These are phyloP conservation scores for Arthrinium puccinioides DNA, from an alignment of 2,329 filamentous ascomycete genomes.

Conservation along the genomic window DNA sequence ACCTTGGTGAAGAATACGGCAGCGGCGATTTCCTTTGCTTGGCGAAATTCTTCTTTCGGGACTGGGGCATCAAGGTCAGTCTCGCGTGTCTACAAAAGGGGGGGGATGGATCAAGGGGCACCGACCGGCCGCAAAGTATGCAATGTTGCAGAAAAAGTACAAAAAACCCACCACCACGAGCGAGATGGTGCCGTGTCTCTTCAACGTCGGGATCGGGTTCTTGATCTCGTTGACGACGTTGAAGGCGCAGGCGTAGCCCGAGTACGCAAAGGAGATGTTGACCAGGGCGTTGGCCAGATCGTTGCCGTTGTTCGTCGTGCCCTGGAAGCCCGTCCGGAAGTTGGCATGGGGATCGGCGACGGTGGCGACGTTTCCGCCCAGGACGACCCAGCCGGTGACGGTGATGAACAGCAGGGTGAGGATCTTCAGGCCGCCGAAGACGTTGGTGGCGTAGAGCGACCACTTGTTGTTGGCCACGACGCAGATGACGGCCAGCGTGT, in stretches of 20 bases:
- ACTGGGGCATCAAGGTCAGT: constrained; percentile 20
- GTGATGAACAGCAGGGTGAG: constrained; percentile 55
- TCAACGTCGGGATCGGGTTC: constrained; percentile 50
- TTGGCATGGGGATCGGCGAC: constrained; percentile 44
- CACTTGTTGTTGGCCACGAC: constrained; percentile 48
- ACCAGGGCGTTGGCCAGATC: constrained; percentile 51
- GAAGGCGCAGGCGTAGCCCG: constrained; percentile 51
- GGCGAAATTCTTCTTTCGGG: constrained; percentile 41
- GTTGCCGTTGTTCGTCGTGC: constrained; percentile 32
- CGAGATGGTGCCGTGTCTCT: constrained; percentile 39
- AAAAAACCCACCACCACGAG: constrained; percentile 43
- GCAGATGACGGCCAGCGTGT: constrained; percentile 47
- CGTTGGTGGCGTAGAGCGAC: constrained; percentile 48
- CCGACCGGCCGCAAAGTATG: constrained; percentile 47
- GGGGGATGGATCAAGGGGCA: not conserved
- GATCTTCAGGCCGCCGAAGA: constrained; percentile 52
- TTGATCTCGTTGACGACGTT: constrained; percentile 50
- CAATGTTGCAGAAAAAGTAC: constrained; percentile 52
- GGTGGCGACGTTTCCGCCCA: constrained; percentile 43
- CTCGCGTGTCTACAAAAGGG: not conserved
- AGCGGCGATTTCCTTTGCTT: constrained; percentile 45
- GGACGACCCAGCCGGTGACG: constrained; percentile 54
- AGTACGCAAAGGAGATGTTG: constrained; percentile 52
- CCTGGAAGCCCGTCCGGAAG: constrained; percentile 47
- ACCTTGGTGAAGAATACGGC: constrained; percentile 51